phyloP scores from a whole-genome alignment of 371 early-diverging fungal genomes.

The Actinomortierella wolfii region DNA sequence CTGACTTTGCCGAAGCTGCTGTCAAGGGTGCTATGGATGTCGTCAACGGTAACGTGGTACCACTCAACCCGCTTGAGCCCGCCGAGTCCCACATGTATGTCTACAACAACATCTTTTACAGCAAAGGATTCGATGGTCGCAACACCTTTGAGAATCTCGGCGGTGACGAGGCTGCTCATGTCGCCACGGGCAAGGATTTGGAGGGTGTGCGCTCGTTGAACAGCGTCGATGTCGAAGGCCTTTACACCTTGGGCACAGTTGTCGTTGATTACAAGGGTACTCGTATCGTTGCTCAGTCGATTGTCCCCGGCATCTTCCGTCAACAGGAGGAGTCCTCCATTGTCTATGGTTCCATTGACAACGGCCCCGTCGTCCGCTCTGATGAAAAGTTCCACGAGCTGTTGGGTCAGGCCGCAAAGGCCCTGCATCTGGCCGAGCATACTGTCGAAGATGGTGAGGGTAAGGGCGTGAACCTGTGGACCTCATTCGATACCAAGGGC shows the following conservation, averaged over 20 bases:
- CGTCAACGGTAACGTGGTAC: constrained; percentile 76
- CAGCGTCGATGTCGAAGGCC: constrained; percentile 73
- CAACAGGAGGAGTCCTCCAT: constrained; percentile 83
- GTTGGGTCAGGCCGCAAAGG: constrained; percentile 72
- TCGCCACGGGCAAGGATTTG: constrained; percentile 92
- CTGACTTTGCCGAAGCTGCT: constrained; percentile 93
- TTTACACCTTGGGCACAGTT: constrained; percentile 87
- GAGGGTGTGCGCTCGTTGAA: constrained; percentile 85
- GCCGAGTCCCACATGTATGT: constrained; percentile 87
- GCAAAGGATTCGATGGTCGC: constrained; percentile 88
- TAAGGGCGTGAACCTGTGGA: constrained; percentile 64
- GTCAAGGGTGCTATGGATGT: constrained; percentile 84
- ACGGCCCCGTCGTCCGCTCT: constrained; percentile 71
- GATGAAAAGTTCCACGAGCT: constrained; percentile 80
- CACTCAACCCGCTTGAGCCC: constrained; percentile 83
- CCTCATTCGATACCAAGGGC: constrained; percentile 92
- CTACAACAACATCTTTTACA: constrained; percentile 95
- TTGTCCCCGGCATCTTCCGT: constrained; percentile 82
- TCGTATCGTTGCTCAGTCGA: constrained; percentile 90
- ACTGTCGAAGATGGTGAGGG: constrained; percentile 72
- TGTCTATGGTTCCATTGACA: constrained; percentile 89
- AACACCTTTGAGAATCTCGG: constrained; percentile 84
- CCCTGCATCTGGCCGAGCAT: constrained; percentile 84
- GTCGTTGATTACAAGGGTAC: constrained; percentile 92
- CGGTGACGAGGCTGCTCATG: constrained; percentile 92